Conservation (phyloP, 1,284 basidiomycete species). For the Boletellus deceptivus region DNA sequence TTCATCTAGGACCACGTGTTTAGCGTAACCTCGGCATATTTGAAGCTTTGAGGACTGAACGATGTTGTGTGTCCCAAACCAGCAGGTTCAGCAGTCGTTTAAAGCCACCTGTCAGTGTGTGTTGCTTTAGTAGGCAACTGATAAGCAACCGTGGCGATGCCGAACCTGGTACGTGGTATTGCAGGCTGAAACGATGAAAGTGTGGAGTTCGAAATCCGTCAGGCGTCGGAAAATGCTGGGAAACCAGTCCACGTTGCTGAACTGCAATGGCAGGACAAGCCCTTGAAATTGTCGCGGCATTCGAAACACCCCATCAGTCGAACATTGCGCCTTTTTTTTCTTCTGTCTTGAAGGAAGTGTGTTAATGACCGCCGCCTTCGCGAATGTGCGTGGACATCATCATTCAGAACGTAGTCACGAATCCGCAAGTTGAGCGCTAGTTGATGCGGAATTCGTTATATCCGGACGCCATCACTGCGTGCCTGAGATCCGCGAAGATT, state of each 20-base stretch:
- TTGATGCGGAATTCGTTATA: conserved; percentile 4
- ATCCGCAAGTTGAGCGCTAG: conserved; percentile 6
- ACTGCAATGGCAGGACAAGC: neutral
- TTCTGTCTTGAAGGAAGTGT: conserved; percentile 1
- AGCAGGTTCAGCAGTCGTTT: conserved; percentile 1
- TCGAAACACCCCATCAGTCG: conserved; percentile 4
- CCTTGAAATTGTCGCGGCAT: conserved; percentile 4
- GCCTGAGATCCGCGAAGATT: conserved; percentile 10
- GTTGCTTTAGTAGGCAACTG: neutral
- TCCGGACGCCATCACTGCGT: conserved; percentile 6
- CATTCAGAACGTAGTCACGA: neutral
- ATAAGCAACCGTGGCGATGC: neutral
- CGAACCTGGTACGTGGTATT: neutral
- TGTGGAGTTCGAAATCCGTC: conserved; percentile 5
- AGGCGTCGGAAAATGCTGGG: conserved; percentile 8
- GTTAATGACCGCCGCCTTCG: conserved; percentile 21
- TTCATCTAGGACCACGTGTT: conserved; percentile 6
- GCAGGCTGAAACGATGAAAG: neutral
- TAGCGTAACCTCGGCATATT: conserved; percentile 1
- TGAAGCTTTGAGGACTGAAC: neutral
- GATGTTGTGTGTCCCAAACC: conserved; percentile 5
- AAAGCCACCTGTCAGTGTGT: neutral
- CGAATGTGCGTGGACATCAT: conserved; percentile 6
- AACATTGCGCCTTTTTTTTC: neutral
- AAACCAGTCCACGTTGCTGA: neutral